These are phyloP conservation scores for Barnettozyma hawaiiensis DNA, from an alignment of 1,139 yeast species.

Conservation along the genomic window DNA sequence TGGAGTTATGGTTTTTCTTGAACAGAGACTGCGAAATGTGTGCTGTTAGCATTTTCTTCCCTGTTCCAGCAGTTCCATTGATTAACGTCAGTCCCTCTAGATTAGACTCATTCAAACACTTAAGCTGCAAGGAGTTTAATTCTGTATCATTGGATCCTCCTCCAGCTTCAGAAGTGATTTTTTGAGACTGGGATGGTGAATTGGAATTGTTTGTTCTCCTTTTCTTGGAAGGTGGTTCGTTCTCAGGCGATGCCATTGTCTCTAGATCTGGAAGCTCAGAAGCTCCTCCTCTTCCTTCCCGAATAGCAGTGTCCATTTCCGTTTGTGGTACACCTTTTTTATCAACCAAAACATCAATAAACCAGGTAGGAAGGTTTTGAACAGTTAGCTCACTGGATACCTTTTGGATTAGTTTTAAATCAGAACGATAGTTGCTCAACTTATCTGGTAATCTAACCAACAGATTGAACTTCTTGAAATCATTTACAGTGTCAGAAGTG, in stretches of 20 bases:
- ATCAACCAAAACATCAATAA: conserved; percentile 33
- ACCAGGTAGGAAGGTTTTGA: conserved; percentile 31
- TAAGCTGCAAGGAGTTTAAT: conserved; percentile 26
- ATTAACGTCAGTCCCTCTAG: conserved; percentile 34
- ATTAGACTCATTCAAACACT: conserved; percentile 34
- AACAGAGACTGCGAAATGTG: conserved; percentile 25
- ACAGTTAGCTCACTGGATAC: not conserved
- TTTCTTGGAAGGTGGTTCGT: not conserved
- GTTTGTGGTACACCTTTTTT: conserved; percentile 3
- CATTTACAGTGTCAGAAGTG: not conserved
- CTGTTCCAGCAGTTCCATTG: conserved; percentile 45
- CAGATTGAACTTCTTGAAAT: conserved; percentile 9
- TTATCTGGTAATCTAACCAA: conserved; percentile 13
- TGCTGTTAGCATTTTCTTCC: conserved; percentile 33
- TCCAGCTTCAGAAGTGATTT: not conserved
- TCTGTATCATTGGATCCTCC: not conserved
- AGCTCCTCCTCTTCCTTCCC: not conserved
- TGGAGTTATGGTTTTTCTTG: conserved; percentile 29
- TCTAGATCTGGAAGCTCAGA: conserved; percentile 13
- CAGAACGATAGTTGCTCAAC: not conserved
- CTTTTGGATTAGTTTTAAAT: not conserved
- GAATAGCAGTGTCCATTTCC: too few relatives aligned
- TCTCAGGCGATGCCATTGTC: not conserved
- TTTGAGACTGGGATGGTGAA: not conserved
- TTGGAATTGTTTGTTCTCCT: not conserved